Conservation (phyloP, 768 basidiomycete species). For the Boletus sp. region DNA sequence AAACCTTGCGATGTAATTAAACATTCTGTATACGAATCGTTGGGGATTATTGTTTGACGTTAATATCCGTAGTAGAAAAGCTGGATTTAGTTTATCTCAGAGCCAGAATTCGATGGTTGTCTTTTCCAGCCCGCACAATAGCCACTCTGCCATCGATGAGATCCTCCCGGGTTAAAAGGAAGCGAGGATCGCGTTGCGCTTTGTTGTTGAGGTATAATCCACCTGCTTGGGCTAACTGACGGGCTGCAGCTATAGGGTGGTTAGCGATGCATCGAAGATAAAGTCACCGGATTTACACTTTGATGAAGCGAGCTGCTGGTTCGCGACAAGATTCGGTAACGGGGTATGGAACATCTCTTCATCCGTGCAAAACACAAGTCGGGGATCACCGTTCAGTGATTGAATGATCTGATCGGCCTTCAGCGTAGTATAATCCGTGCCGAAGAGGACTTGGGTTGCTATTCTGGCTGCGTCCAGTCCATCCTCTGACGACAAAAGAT, state of each 20-base stretch:
- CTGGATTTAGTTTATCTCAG: slow-evolving; percentile 20
- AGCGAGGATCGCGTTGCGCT: slow-evolving; percentile 49
- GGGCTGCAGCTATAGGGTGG: slow-evolving; percentile 56
- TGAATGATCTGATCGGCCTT: slow-evolving; percentile 53
- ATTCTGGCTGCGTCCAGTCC: slow-evolving; percentile 42
- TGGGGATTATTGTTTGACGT: background rate
- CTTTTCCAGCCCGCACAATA: slow-evolving; percentile 73
- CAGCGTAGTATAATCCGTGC: slow-evolving; percentile 39
- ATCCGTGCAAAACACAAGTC: slow-evolving; percentile 52
- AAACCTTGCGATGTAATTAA: slow-evolving; percentile 11
- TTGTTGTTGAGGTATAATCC: slow-evolving; percentile 74
- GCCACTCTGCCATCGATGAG: slow-evolving; percentile 63
- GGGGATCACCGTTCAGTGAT: slow-evolving; percentile 65
- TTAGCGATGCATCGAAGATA: slow-evolving; percentile 5
- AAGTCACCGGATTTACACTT: slow-evolving; percentile 47
- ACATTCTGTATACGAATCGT: background rate
- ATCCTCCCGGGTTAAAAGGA: slow-evolving; percentile 40
- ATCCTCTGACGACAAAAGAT: slow-evolving; percentile 29
- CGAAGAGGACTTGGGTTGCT: slow-evolving; percentile 48
- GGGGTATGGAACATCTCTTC: slow-evolving; percentile 53
- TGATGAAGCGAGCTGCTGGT: slow-evolving; percentile 57
- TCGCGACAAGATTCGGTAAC: slow-evolving; percentile 60
- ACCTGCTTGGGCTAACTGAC: slow-evolving; percentile 56
- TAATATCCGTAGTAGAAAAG: background rate
- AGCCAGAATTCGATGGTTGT: slow-evolving; percentile 60